These are phyloP conservation scores for Thamnidium elegans DNA, from an alignment of 192 early-diverging fungal species.

Conservation along the genomic window DNA sequence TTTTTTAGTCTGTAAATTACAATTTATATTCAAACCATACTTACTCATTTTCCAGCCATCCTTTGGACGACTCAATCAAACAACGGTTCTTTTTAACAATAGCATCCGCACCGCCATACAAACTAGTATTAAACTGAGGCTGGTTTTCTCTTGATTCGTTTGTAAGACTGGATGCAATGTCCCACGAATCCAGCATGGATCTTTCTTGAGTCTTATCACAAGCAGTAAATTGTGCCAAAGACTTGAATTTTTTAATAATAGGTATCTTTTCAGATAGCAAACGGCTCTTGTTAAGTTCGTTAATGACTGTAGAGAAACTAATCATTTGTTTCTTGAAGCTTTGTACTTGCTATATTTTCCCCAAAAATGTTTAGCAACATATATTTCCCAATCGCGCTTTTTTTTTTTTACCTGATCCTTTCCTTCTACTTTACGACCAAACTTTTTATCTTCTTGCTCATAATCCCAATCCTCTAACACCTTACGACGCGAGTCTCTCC, in stretches of 20 bases:
- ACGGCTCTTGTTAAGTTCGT: not conserved
- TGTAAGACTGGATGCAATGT: not conserved
- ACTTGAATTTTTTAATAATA: not conserved
- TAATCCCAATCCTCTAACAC: slow-evolving; percentile 12
- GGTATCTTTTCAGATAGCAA: not conserved
- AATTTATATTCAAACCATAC: not conserved
- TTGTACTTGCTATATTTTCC: slow-evolving; percentile 4
- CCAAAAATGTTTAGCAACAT: not conserved
- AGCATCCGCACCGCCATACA: not conserved
- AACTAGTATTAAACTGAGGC: too few relatives aligned
- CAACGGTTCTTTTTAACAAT: not conserved
- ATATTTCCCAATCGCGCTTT: not conserved
- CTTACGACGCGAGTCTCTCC: slow-evolving; percentile 6
- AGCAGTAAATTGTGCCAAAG: not conserved
- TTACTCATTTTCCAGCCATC: slow-evolving; percentile 24
- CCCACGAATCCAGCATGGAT: not conserved
- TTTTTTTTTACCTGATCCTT: not conserved
- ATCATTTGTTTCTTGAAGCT: not conserved
- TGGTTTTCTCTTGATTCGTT: not conserved
- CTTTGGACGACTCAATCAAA: slow-evolving; percentile 12
- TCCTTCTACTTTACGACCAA: not conserved
- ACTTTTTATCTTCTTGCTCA: slow-evolving; percentile 4
- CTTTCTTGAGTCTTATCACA: not conserved
- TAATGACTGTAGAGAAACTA: not conserved
- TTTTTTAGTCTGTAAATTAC: not conserved